These are phyloP conservation scores for Solanum habrochaites DNA, from an alignment of 257 asterid species.

Conservation along the genomic window DNA sequence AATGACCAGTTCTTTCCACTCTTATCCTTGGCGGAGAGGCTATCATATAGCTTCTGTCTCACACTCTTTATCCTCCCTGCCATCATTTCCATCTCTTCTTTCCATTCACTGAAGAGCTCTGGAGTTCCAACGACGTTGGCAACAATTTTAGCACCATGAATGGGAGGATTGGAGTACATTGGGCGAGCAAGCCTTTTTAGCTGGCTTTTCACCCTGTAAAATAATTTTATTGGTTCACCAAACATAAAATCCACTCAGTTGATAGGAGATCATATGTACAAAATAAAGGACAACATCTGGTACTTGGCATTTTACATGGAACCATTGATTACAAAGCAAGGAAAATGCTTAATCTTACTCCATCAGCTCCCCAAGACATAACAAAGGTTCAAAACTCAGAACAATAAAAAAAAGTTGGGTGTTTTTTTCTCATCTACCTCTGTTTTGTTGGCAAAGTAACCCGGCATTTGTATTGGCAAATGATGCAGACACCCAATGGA, in stretches of 20 bases:
- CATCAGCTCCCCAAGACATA: background rate
- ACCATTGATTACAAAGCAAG: background rate
- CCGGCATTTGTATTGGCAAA: background rate
- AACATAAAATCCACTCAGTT: background rate
- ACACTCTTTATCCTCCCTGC: slow-evolving; percentile 94
- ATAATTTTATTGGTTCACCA: background rate
- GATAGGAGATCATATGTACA: background rate
- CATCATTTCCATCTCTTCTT: slow-evolving; percentile 87
- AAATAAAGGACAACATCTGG: background rate
- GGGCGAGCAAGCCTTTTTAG: slow-evolving; percentile 91
- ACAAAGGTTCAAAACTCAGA: background rate
- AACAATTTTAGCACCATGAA: slow-evolving; percentile 92
- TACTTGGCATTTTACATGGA: background rate
- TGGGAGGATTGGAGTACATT: slow-evolving; percentile 95
- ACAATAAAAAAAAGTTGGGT: background rate
- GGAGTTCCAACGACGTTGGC: slow-evolving; percentile 80
- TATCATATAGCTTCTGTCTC: slow-evolving; percentile 58
- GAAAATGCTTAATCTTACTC: background rate
- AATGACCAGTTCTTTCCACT: slow-evolving; percentile 94
- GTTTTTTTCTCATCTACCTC: background rate
- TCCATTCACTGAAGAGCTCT: slow-evolving; percentile 78
- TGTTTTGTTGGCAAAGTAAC: background rate
- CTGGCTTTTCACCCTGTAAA: slow-evolving; percentile 83
- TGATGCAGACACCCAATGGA: background rate
- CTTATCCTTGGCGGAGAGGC: slow-evolving; percentile 50